Percentiles rank a stretch among this genome's conserved stretches.
These are phyloP conservation scores for Leucoagaricus sp. DNA, from an alignment of 1,284 basidiomycete genomes.

Conservation along the genomic window DNA sequence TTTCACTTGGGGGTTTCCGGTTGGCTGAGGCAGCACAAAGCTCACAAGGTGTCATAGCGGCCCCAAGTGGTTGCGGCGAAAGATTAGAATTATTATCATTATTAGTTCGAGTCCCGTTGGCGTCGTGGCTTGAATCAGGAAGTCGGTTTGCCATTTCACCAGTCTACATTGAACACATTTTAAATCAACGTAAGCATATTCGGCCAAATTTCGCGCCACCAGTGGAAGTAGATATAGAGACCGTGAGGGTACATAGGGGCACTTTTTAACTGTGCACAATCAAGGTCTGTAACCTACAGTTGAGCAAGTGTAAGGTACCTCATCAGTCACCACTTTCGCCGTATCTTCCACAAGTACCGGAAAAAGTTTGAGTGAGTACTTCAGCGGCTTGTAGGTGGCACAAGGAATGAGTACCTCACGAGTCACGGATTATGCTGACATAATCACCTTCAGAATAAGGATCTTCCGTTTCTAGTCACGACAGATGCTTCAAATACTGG, in stretches of 20 bases:
- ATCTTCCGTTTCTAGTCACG: neutral
- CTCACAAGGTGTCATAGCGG: constrained; percentile 31
- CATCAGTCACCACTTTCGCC: too few species aligned
- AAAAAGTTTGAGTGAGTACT: neutral
- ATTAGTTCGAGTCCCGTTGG: constrained; percentile 63
- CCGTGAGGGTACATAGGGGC: neutral
- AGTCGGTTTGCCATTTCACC: too few species aligned
- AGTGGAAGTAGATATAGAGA: too few species aligned
- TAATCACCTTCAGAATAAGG: neutral
- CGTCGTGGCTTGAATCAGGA: constrained; percentile 41
- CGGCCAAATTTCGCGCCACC: too few species aligned
- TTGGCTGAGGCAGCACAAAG: too few species aligned
- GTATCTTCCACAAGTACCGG: too few species aligned
- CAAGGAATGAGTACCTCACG: constrained; percentile 7
- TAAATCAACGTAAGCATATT: too few species aligned
- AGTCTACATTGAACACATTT: too few species aligned
- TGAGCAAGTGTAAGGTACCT: too few species aligned
- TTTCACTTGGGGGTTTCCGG: too few species aligned
- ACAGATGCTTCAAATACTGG: neutral
- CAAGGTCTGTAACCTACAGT: neutral
- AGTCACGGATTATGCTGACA: constrained; percentile 1
- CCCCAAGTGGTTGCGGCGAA: constrained; percentile 47
- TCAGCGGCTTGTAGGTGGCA: too few species aligned
- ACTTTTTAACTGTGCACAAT: neutral
- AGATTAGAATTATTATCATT: constrained; percentile 35